Evolutionary conservation across 176 grass and related monocot species (phyloP).

Genomic region (Ananas comosus): DNA sequence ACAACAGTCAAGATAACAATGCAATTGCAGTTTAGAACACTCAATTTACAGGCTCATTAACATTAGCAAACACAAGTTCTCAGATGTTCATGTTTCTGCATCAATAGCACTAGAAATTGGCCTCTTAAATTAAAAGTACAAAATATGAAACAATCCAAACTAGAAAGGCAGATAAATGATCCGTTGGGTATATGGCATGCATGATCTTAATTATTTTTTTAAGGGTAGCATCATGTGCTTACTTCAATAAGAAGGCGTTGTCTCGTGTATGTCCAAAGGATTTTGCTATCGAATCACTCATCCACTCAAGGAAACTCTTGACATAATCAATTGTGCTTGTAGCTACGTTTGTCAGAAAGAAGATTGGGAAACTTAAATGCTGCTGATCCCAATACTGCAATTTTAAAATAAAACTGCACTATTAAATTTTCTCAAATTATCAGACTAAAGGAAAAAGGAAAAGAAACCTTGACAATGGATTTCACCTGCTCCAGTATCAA

Average conservation of each 20-base stretch:
- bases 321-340: constrained; percentile 87
- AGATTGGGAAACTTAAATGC: constrained; percentile 70
- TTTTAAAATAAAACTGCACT: constrained; percentile 21
- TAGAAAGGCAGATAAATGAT: too few relatives aligned
- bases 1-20: constrained; percentile 1
- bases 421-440: constrained; percentile 19
- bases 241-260: constrained; percentile 86
- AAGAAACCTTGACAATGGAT: not conserved
- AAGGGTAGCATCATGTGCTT: constrained; percentile 16
- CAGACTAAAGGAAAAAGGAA: not conserved
- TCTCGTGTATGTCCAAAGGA: constrained; percentile 80
- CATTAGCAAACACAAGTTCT: too few relatives aligned
- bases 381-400: constrained; percentile 80
- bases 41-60: not conserved
- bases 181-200: too few relatives aligned
- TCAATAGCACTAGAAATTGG: too few relatives aligned
- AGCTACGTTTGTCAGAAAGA: constrained; percentile 91
- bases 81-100: too few relatives aligned
- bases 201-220: not conserved
- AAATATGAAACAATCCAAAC: too few relatives aligned
- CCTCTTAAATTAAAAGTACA: too few relatives aligned
- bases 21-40: not conserved
- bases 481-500: constrained; percentile 81
- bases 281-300: constrained; percentile 86
- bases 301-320: constrained; percentile 99